Conservation (phyloP, 2,329 filamentous ascomycete genomes). For the Aspergillus phoenicis region DNA sequence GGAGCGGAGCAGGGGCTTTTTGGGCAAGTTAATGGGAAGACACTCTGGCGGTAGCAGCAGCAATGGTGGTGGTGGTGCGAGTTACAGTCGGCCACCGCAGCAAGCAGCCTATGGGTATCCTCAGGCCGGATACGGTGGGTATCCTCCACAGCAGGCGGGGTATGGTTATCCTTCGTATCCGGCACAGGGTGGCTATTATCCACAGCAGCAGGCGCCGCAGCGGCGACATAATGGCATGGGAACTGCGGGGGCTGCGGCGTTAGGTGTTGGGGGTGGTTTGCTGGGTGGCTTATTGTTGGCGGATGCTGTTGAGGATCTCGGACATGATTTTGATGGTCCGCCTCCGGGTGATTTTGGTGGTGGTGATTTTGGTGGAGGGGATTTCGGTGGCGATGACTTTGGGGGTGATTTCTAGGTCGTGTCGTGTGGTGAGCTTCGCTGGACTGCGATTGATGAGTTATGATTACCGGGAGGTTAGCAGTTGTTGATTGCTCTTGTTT, state of each 20-base stretch:
- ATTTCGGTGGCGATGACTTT: constrained; percentile 16
- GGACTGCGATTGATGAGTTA: background rate
- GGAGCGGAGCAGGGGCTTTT: constrained; percentile 49
- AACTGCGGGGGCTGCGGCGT: constrained; percentile 70
- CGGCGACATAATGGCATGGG: constrained; percentile 59
- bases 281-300: constrained; percentile 74
- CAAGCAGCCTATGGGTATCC: constrained; percentile 23
- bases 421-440: too few relatives aligned
- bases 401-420: constrained; percentile 5
- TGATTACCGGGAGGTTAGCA: background rate
- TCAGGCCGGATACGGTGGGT: constrained; percentile 32
- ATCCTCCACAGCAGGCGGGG: constrained; percentile 32
- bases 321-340: background rate
- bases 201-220: constrained; percentile 45
- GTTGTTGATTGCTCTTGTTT: background rate
- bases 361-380: constrained; percentile 28
- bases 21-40: constrained; percentile 59
- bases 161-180: constrained; percentile 44
- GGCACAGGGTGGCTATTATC: constrained; percentile 40
- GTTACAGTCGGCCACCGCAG: constrained; percentile 24
- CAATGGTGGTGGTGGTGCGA: constrained; percentile 18
- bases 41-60: constrained; percentile 29
- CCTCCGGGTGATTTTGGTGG: constrained; percentile 46
- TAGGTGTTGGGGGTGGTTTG: constrained; percentile 80
- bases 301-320: constrained; percentile 62